A percentile compares a stretch with the other conserved stretches of the same genome.
Conservation (phyloP, 1,284 basidiomycete species). For the Apiotrichum gracile region DNA sequence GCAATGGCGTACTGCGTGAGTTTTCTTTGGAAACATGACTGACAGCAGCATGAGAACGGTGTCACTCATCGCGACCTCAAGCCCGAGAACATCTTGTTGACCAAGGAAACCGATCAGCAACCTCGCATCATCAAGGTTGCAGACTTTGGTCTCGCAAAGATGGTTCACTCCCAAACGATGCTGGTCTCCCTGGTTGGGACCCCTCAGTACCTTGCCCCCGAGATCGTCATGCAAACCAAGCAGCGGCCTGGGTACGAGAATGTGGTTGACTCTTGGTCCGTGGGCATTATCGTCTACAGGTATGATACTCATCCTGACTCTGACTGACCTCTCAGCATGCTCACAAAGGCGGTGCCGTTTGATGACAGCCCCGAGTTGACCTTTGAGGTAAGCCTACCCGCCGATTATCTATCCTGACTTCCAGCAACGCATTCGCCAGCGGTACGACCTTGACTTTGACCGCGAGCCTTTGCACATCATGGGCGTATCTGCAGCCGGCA, state of each 20-base stretch:
- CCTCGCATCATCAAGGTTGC: slow-evolving; percentile 55
- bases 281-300: slow-evolving; percentile 88
- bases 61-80: slow-evolving; percentile 87
- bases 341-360: slow-evolving; percentile 44
- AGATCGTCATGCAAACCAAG: slow-evolving; percentile 65
- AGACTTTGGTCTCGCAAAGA: slow-evolving; percentile 89
- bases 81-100: slow-evolving; percentile 56
- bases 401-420: neutral
- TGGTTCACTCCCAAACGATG: slow-evolving; percentile 46
- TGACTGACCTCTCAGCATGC: slow-evolving; percentile 33
- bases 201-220: slow-evolving; percentile 46
- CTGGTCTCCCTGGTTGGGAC: slow-evolving; percentile 48
- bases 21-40: neutral
- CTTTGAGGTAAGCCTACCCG: slow-evolving; percentile 26
- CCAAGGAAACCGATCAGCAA: slow-evolving; percentile 23
- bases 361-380: slow-evolving; percentile 46
- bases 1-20: slow-evolving; percentile 47
- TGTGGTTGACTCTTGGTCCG: slow-evolving; percentile 85
- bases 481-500: slow-evolving; percentile 29
- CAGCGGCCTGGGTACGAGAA: slow-evolving; percentile 65
- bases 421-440: slow-evolving; percentile 50
- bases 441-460: slow-evolving; percentile 60
- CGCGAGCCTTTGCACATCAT: slow-evolving; percentile 52
- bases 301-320: slow-evolving; percentile 43
- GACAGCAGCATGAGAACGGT: slow-evolving; percentile 36